phyloP scores from a whole-genome alignment of 2,329 filamentous ascomycete genomes.

The Sclerotinia subarctica region DNA sequence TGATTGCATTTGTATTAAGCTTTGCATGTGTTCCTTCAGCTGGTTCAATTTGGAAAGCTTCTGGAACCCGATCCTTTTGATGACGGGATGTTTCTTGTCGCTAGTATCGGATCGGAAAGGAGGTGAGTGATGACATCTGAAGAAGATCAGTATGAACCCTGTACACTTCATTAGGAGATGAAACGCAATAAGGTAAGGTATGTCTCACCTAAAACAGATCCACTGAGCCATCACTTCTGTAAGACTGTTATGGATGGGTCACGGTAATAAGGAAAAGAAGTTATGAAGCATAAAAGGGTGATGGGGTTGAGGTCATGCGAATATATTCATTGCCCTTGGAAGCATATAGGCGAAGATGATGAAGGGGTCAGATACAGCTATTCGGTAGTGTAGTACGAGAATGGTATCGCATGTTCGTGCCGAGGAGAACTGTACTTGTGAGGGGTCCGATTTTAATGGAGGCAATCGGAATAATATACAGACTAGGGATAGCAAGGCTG shows the following conservation, averaged over 20 bases:
- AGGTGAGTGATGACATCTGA: constrained; percentile 2
- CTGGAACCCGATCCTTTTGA: neutral
- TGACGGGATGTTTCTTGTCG: neutral
- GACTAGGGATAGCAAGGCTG: neutral
- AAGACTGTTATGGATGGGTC: neutral
- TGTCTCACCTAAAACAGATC: neutral
- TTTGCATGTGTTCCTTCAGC: neutral
- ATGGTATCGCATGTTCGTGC: neutral
- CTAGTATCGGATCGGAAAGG: constrained; percentile 4
- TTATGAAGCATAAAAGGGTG: neutral
- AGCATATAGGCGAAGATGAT: neutral
- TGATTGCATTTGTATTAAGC: neutral
- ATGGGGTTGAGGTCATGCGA: neutral
- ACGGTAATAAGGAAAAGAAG: neutral
- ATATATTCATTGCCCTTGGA: neutral
- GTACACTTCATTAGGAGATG: neutral
- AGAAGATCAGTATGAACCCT: neutral
- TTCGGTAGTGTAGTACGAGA: neutral
- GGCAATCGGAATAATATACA: neutral
- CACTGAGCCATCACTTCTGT: neutral
- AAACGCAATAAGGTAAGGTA: neutral
- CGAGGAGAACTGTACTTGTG: neutral
- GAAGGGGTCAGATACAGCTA: neutral
- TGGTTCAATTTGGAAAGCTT: neutral
- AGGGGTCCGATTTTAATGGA: neutral